Evolutionary conservation across 345 rosid genomes (phyloP).

Genomic region (Kandelia obovata): DNA sequence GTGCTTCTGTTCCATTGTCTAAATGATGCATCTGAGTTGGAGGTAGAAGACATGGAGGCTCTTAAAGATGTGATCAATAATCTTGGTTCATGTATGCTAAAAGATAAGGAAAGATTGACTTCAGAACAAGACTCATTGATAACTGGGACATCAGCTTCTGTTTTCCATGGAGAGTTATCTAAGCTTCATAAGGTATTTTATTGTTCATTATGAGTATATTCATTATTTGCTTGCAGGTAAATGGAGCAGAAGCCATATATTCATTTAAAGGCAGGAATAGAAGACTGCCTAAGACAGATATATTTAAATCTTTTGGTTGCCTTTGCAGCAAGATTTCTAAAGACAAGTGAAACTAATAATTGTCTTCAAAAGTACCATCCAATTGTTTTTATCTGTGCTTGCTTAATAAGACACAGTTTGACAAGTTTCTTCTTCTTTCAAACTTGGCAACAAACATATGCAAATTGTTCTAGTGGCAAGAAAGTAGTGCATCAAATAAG

Average conservation of each 20-base stretch:
- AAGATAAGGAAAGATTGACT: constrained; percentile 29
- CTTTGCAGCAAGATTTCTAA: too few relatives aligned
- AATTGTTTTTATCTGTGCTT: neutral
- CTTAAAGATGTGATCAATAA: constrained; percentile 58
- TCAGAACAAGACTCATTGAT: constrained; percentile 27
- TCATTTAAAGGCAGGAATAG: neutral
- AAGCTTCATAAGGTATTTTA: constrained; percentile 46
- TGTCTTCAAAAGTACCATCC: neutral
- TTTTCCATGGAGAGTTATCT: constrained; percentile 21
- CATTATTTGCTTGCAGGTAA: neutral
- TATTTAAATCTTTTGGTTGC: too few relatives aligned
- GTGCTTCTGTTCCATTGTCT: constrained; percentile 60
- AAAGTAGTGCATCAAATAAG: too few relatives aligned
- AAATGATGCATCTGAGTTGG: constrained; percentile 45
- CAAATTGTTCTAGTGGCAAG: too few relatives aligned
- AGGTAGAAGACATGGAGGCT: constrained; percentile 45
- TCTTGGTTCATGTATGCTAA: constrained; percentile 48
- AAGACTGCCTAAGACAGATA: too few relatives aligned
- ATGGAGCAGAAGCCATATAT: neutral
- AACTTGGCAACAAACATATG: neutral
- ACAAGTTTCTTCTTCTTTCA: neutral
- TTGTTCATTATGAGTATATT: neutral
- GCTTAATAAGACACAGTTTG: neutral
- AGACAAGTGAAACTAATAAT: neutral
- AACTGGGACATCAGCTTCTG: constrained; percentile 22